Base-by-base conservation (phyloP, 805 yeast species). In the Metschnikowia cerradonensis region DNA sequence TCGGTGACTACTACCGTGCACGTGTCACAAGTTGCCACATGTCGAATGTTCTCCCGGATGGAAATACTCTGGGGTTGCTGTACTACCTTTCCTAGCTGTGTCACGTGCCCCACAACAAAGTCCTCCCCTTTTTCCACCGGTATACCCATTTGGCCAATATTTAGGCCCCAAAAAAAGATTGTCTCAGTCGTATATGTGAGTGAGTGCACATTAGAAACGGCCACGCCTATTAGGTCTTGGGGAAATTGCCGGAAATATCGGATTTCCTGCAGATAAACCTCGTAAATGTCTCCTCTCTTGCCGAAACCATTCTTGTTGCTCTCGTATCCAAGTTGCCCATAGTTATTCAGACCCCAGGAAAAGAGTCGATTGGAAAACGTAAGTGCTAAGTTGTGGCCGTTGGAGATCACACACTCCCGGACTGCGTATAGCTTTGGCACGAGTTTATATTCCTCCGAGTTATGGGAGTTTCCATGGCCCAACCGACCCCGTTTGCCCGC, bases 301-400 rank as follows among this genome's bases (percentile, higher is more conserved):
- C 58, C 52, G 13, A 54, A 50, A 6, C 60, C 43, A 26, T 56
- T 48, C 20, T 57, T 50, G 49, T 45, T 6, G 59, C 41, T 2
- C 59, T 36, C 6, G 67, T 57, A 60, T 0, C 96, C 96, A 20
- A 88, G 65, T 62, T 88, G 95, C n/a, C 78, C 78, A 62, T 66
- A 76, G 15, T 75, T 71, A 60, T 88, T 88, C 53, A 81, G 74
- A 0, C 97, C 97, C 96, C 96, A 91, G 0, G 90, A 67, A 54
- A 74, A 86, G 1, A 89, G 70, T n/a, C 76, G 76, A 36, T 82
- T 82, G 14, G 66, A 57, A 0, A 68, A 60, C 0, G 86, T 78
- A 19, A 87, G 57, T 0, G 79, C 85, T 8, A 90, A 59, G 0
- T 88, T 71, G 61, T 88, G 96, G 59, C 86, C 86, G 57, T 82